Evolutionary conservation across 768 basidiomycete species (phyloP).

Genomic region (Leccinum rimulosum): DNA sequence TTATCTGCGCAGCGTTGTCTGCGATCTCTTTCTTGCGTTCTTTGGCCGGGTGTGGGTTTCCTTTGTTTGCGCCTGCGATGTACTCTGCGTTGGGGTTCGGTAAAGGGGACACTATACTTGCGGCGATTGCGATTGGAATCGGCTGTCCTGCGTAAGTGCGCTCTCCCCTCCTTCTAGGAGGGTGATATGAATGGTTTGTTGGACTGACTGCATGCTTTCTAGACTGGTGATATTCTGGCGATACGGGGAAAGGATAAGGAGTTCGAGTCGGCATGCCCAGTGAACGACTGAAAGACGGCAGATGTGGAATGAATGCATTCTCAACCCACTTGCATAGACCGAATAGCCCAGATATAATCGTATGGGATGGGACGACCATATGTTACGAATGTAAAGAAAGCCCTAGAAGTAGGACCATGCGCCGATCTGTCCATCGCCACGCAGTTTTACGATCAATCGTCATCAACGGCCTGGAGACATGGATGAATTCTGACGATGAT

Average conservation of each 20-base stretch:
- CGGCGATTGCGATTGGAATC: conserved; percentile 51
- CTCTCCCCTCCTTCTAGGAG: background rate
- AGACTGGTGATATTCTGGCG: conserved; percentile 45
- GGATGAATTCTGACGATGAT: background rate
- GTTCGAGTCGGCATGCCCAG: conserved; percentile 42
- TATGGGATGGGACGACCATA: background rate
- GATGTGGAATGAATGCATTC: background rate
- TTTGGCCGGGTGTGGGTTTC: conserved; percentile 70
- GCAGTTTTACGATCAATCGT: background rate
- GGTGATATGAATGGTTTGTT: background rate
- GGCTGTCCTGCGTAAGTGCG: conserved; percentile 50
- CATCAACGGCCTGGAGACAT: background rate
- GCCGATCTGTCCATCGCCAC: background rate
- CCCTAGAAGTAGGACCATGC: background rate
- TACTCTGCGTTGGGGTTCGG: conserved; percentile 65
- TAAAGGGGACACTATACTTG: conserved; percentile 65
- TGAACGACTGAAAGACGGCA: background rate
- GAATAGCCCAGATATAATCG: background rate
- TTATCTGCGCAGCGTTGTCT: conserved; percentile 48
- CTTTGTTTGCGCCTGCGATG: conserved; percentile 74
- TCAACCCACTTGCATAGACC: background rate
- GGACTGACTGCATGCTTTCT: conserved; percentile 33
- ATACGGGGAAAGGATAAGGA: conserved; percentile 49
- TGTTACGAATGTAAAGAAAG: background rate
- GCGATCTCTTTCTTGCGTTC: conserved; percentile 63